Conservation (phyloP, 2,329 filamentous ascomycete species). For the Epichloe bromicola region DNA sequence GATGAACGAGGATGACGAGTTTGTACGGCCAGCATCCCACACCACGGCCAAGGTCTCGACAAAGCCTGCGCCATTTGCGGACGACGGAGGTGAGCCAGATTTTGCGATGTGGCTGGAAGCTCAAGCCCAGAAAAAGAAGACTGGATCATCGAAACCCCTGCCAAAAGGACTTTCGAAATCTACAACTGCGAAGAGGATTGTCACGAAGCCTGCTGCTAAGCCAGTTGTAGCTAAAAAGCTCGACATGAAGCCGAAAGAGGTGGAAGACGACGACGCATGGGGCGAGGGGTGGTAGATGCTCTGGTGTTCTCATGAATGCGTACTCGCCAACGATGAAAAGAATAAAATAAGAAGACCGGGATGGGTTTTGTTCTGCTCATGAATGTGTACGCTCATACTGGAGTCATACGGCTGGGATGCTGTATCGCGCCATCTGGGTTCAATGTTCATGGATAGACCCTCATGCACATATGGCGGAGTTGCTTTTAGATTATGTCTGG, state of each 20-base stretch:
- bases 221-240: conserved; percentile 49
- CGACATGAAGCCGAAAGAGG: conserved; percentile 51
- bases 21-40: conserved; percentile 20
- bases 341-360: not conserved
- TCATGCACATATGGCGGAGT: not conserved
- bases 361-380: not conserved
- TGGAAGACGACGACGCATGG: conserved; percentile 49
- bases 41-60: conserved; percentile 17
- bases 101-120: conserved; percentile 93
- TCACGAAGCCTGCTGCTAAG: conserved; percentile 29
- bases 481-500: not conserved
- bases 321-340: not conserved
- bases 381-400: not conserved
- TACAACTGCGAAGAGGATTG: conserved; percentile 27
- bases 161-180: conserved; percentile 74
- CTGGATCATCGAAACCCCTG: conserved; percentile 44
- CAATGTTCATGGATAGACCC: not conserved
- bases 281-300: conserved; percentile 46
- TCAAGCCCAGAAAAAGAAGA: conserved; percentile 72
- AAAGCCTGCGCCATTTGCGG: conserved; percentile 50
- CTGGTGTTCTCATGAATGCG: not conserved
- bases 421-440: not conserved
- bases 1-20: conserved; percentile 41
- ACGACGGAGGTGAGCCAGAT: conserved; percentile 64
- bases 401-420: not conserved